These are phyloP conservation scores for Hypsizygus ulmarius DNA, from an alignment of 1,284 basidiomycete genomes.

Conservation along the genomic window DNA sequence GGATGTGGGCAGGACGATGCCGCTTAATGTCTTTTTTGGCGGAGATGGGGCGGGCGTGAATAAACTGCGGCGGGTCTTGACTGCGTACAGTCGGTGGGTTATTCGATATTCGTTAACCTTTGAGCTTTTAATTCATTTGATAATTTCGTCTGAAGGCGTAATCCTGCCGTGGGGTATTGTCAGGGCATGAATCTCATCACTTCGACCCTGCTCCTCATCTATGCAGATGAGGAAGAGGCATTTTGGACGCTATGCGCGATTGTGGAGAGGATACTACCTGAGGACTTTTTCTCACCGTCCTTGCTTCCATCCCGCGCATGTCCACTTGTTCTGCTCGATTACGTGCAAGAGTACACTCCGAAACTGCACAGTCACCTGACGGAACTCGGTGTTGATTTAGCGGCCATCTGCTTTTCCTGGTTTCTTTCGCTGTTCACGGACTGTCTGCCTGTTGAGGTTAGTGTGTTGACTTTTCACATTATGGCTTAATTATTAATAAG, in stretches of 20 bases:
- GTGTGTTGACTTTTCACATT: slow-evolving; percentile 22
- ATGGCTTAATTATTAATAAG: background rate
- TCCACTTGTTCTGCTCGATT: slow-evolving; percentile 86
- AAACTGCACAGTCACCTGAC: slow-evolving; percentile 75
- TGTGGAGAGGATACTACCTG: slow-evolving; percentile 81
- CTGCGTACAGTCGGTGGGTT: slow-evolving; percentile 85
- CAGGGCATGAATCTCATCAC: slow-evolving; percentile 96
- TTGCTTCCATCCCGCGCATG: slow-evolving; percentile 90
- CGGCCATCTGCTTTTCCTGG: slow-evolving; percentile 97
- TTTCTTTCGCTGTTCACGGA: slow-evolving; percentile 96
- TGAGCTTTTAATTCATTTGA: slow-evolving; percentile 2
- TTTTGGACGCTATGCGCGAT: slow-evolving; percentile 95
- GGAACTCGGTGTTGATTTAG: slow-evolving; percentile 84
- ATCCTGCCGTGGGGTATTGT: slow-evolving; percentile 84
- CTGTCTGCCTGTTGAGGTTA: slow-evolving; percentile 91
- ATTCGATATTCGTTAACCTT: slow-evolving; percentile 6
- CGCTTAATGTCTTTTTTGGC: slow-evolving; percentile 95
- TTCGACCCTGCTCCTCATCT: slow-evolving; percentile 89
- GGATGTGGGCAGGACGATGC: slow-evolving; percentile 93
- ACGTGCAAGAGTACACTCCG: slow-evolving; percentile 78
- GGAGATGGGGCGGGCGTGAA: slow-evolving; percentile 92
- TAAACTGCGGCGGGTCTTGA: slow-evolving; percentile 86
- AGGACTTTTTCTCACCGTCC: slow-evolving; percentile 82
- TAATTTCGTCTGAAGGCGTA: slow-evolving; percentile 51
- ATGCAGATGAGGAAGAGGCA: slow-evolving; percentile 93